Percentiles rank a stretch among this genome's conserved stretches.
These are phyloP conservation scores for Beta macrorhiza DNA, from an alignment of 179 eudicot species.

Conservation along the genomic window DNA sequence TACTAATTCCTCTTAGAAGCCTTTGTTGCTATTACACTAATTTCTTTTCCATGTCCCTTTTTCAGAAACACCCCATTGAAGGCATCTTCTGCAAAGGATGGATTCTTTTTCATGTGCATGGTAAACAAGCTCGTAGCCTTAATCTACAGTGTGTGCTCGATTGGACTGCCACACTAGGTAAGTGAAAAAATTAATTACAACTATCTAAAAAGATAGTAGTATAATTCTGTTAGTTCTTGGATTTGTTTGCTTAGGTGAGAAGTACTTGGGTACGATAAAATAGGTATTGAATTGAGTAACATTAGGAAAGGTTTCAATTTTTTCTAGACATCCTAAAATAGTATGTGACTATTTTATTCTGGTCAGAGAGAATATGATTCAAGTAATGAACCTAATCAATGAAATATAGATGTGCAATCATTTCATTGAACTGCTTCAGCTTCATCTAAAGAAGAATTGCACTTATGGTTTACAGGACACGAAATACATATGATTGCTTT, in stretches of 20 bases:
- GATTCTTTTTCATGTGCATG: conserved; percentile 1
- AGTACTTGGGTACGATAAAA: not conserved
- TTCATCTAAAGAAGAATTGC: not conserved
- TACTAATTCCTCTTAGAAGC: not conserved
- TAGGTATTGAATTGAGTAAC: not conserved
- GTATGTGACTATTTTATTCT: not conserved
- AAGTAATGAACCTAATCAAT: not conserved
- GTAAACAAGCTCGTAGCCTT: not conserved
- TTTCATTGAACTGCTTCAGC: not conserved
- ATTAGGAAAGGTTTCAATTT: not conserved
- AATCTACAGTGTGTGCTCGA: not conserved
- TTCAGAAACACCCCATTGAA: conserved; percentile 12
- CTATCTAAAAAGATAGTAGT: too few species aligned
- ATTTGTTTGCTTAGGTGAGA: not conserved
- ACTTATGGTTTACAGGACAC: not conserved
- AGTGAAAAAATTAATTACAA: not conserved
- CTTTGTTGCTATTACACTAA: conserved; percentile 9
- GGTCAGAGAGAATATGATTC: not conserved
- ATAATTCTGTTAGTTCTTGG: not conserved
- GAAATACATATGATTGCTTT: not conserved
- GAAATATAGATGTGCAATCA: not conserved
- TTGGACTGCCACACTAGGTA: conserved; percentile 1
- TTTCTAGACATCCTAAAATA: not conserved
- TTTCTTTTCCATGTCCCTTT: not conserved
- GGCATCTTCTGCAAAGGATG: not conserved